Evolutionary conservation across 257 asterid species (phyloP).

Genomic region (Eucommia ulmoides): DNA sequence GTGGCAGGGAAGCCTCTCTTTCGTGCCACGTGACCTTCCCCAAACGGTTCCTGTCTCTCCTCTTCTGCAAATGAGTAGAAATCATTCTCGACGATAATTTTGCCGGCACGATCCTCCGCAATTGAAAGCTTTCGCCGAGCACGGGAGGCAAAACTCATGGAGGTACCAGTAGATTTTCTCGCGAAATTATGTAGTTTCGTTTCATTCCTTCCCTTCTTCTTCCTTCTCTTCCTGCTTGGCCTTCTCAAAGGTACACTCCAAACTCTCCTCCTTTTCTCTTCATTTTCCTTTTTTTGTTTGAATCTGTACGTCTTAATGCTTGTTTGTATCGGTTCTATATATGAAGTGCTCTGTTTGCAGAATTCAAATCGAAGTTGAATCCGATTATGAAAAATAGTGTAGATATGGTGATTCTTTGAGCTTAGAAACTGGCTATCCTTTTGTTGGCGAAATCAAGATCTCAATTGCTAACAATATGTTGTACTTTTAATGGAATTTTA

Average conservation of each 20-base stretch:
- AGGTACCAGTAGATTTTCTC: constrained; percentile 63
- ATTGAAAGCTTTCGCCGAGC: neutral
- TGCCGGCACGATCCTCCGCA: neutral
- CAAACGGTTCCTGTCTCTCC: neutral
- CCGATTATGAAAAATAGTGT: neutral
- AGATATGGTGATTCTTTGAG: too few species aligned
- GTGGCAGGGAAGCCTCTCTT: constrained; percentile 1
- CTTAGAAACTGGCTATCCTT: too few species aligned
- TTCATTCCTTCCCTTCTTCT: constrained; percentile 75
- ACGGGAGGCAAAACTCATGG: constrained; percentile 24
- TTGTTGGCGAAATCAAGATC: too few species aligned
- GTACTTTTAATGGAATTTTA: too few species aligned
- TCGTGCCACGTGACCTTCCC: constrained; percentile 8
- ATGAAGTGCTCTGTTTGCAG: neutral
- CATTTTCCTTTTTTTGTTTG: neutral
- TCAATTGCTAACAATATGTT: too few species aligned
- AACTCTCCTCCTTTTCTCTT: neutral
- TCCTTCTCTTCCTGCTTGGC: constrained; percentile 63
- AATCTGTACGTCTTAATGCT: neutral
- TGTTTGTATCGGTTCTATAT: neutral
- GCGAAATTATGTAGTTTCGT: constrained; percentile 68
- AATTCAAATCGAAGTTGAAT: neutral
- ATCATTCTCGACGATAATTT: neutral
- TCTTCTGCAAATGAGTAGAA: neutral
- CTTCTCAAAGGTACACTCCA: constrained; percentile 40